A percentile compares a stretch with the other conserved stretches of the same genome.
Conservation (phyloP, 1,139 yeast genomes). For the Taiozyma sp. region DNA sequence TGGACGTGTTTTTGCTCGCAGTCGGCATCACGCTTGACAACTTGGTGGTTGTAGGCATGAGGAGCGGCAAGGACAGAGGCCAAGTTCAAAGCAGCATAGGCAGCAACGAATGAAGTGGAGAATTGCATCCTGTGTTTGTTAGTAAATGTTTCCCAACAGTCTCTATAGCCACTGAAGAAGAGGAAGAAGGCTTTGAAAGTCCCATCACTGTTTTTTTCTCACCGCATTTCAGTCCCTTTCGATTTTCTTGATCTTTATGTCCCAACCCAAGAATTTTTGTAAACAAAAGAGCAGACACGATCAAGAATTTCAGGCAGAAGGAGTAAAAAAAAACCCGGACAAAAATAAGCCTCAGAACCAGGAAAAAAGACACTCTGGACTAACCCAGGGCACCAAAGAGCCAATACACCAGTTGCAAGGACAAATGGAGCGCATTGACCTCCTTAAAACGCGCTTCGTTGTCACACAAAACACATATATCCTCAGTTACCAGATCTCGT, state of each 20-base stretch:
- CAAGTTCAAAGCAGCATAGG: slow-evolving; percentile 24
- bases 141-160: background rate
- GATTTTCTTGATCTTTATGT: background rate
- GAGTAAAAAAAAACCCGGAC: background rate
- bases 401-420: background rate
- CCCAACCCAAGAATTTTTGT: background rate
- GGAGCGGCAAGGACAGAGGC: slow-evolving; percentile 16
- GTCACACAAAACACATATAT: background rate
- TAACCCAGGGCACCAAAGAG: background rate
- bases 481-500: background rate
- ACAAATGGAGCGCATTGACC: background rate
- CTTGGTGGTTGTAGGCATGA: slow-evolving; percentile 19
- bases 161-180: background rate
- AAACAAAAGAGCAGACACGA: background rate
- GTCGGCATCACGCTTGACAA: slow-evolving; percentile 23
- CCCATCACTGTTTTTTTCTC: background rate
- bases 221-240: background rate
- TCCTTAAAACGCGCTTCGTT: background rate
- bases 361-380: background rate
- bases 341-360: background rate
- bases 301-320: background rate
- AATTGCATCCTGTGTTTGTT: slow-evolving; percentile 29
- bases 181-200: background rate
- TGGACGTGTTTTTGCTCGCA: slow-evolving; percentile 43
- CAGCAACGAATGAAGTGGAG: slow-evolving; percentile 25